phyloP scores from a whole-genome alignment of 2,329 filamentous ascomycete genomes.

The Epichloe sp. region DNA sequence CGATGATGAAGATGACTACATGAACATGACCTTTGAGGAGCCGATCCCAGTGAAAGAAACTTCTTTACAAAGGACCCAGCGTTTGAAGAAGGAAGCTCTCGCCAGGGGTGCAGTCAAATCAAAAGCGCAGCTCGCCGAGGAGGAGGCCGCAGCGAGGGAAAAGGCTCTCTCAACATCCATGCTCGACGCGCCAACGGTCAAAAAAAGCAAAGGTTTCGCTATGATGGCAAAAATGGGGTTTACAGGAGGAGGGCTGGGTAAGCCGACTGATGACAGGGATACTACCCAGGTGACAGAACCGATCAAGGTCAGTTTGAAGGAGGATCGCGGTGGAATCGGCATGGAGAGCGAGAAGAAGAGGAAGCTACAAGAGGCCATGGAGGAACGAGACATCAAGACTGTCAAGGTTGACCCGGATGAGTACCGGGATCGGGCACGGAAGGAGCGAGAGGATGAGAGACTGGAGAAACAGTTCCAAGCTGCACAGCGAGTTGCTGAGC shows the following conservation, averaged over 20 bases:
- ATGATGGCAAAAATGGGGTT: conserved; percentile 99
- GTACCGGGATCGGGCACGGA: conserved; percentile 58
- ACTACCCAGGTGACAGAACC: conserved; percentile 45
- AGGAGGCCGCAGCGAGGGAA: conserved; percentile 60
- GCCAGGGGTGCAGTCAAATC: conserved; percentile 57
- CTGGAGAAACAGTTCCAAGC: conserved; percentile 57
- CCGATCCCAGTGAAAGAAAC: conserved; percentile 39
- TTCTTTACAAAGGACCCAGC: conserved; percentile 40
- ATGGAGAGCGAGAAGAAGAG: conserved; percentile 73
- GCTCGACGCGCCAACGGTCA: conserved; percentile 40
- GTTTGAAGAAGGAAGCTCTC: conserved; percentile 50
- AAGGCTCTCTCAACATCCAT: conserved; percentile 63
- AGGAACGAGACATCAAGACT: conserved; percentile 41
- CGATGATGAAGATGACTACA: conserved; percentile 70
- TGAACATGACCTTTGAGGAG: conserved; percentile 85
- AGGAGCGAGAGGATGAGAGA: conserved; percentile 55
- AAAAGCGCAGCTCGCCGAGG: conserved; percentile 68
- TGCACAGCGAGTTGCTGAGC: conserved; percentile 73
- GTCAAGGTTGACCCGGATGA: conserved; percentile 53
- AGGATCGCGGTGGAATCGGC: conserved; percentile 72
- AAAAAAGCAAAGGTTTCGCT: conserved; percentile 69
- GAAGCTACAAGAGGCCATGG: conserved; percentile 52
- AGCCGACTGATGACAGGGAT: conserved; percentile 33
- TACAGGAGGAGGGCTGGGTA: conserved; percentile 62
- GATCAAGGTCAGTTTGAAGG: conserved; percentile 62